Evolutionary conservation across 1,284 basidiomycete species (phyloP), one percentile per base, ranked within the genome.

Genomic region (Ustilago tritici): DNA sequence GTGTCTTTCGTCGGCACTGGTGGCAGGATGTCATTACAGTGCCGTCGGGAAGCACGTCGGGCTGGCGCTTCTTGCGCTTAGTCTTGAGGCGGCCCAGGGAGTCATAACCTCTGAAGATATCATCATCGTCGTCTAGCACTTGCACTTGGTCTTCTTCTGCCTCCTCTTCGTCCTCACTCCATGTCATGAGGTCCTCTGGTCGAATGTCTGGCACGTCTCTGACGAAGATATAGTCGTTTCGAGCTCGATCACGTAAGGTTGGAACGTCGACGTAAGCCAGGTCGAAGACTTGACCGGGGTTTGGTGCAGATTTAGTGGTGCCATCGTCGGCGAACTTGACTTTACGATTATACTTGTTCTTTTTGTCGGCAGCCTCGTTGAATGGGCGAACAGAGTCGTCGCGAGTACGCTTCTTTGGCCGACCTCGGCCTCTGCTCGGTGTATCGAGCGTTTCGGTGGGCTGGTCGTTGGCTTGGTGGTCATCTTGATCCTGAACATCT

Each of bases 1-100:
- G 28, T 4, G 65, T 74, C 56, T 78, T 79, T 35, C 74, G 64
- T 4, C 73, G 58, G 52, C 79, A 81, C 50, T 80, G 78, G 19
- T 81, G 79, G 56, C 79, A 81, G 1, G 62, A 70, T 11, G 76
- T 47, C 34, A 76, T 3, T 15, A 58, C 50, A 23, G 61, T 70
- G 19, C 70, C 66, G 32, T 75, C 76, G 3, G 62, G 66, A 12
- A 69, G 56, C 15, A 62, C 19, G 43, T 61, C 59, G 4, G 62
- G 61, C 19, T 66, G 68, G 8, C 55, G 35, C 14, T 61, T 57
- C 9, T 23, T 34, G 15, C 65, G 61, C n/a, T 41, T 56, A 15
- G 50, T 49, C 36, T 43, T 65, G 56, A 52, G 17, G 31, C 59
- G 61, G 14, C 65, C 70, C 10, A 41, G 15, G 15, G 57, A 53